A percentile compares a stretch with the other conserved stretches of the same genome.
These are phyloP conservation scores for Thielaviopsis ethacetica DNA, from an alignment of 2,329 filamentous ascomycete species.

Conservation along the genomic window DNA sequence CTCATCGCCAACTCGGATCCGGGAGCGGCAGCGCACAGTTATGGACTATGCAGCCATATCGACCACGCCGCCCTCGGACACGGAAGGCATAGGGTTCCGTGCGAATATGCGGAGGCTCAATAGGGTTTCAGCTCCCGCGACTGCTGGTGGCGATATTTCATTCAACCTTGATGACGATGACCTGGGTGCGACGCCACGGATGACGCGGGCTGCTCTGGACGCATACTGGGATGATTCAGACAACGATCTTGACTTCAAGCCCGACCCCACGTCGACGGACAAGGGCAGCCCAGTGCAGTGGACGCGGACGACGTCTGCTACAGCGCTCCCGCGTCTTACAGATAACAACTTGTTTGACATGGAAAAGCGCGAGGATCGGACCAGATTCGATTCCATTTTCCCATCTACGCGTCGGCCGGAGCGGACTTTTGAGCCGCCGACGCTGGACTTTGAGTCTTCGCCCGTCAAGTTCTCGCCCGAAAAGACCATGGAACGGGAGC, in stretches of 20 bases:
- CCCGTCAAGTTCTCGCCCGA: neutral
- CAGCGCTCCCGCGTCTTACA: neutral
- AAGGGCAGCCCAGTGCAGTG: constrained; percentile 5
- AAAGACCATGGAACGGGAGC: neutral
- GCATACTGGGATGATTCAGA: constrained; percentile 21
- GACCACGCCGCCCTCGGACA: neutral
- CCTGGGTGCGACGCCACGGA: neutral
- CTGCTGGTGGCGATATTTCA: neutral
- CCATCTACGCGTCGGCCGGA: neutral
- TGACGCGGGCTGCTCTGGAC: constrained; percentile 19
- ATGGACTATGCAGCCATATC: neutral
- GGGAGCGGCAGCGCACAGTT: neutral
- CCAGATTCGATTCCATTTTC: neutral
- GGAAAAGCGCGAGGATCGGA: neutral
- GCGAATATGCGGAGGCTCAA: neutral
- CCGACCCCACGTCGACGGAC: constrained; percentile 5
- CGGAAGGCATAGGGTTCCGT: neutral
- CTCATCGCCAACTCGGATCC: neutral
- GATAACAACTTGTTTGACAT: neutral
- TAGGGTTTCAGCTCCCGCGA: neutral
- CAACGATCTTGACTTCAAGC: constrained; percentile 3
- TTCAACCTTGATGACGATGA: neutral
- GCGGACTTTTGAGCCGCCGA: neutral
- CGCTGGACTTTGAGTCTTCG: neutral
- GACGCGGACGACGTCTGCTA: neutral